These are phyloP conservation scores for Pneumocystis carinii DNA, from an alignment of 1,139 yeast genomes.

Conservation along the genomic window DNA sequence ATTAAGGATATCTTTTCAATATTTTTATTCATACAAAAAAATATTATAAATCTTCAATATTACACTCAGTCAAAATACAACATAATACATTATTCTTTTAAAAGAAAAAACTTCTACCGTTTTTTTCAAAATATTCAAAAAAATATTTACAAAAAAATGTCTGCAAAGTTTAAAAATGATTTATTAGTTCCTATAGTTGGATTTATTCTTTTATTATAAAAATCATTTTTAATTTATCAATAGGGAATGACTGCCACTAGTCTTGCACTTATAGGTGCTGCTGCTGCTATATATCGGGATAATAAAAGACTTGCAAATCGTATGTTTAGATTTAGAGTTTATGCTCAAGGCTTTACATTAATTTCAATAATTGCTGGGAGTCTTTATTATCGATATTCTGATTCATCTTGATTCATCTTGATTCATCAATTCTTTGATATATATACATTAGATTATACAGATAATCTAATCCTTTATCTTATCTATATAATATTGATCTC, in stretches of 20 bases:
- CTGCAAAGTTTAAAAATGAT: slow-evolving; percentile 4
- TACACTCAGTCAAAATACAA: no score
- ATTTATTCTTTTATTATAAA: background rate
- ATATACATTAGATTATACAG: no score
- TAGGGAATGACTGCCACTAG: slow-evolving; percentile 10
- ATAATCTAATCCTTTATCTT: no score
- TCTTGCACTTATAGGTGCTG: slow-evolving; percentile 10
- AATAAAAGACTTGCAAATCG: slow-evolving; percentile 7
- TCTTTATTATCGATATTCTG: slow-evolving; percentile 7
- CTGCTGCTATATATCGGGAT: slow-evolving; percentile 6
- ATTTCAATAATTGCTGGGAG: slow-evolving; percentile 10
- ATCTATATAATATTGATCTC: no score
- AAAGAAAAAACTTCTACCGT: no score
- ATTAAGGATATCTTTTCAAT: no score
- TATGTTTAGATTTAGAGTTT: slow-evolving; percentile 9
- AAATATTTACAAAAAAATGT: background rate
- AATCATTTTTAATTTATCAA: background rate
- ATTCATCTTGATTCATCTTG: background rate
- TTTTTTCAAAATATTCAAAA: background rate
- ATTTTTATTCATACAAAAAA: no score
- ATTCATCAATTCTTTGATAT: background rate
- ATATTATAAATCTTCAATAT: no score
- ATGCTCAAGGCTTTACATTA: slow-evolving; percentile 11
- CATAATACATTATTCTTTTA: no score
- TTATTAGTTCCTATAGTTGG: slow-evolving; percentile 8